Evolutionary conservation across 352 stramenopile genomes (phyloP).

Genomic region (Phytophthora sp.): DNA sequence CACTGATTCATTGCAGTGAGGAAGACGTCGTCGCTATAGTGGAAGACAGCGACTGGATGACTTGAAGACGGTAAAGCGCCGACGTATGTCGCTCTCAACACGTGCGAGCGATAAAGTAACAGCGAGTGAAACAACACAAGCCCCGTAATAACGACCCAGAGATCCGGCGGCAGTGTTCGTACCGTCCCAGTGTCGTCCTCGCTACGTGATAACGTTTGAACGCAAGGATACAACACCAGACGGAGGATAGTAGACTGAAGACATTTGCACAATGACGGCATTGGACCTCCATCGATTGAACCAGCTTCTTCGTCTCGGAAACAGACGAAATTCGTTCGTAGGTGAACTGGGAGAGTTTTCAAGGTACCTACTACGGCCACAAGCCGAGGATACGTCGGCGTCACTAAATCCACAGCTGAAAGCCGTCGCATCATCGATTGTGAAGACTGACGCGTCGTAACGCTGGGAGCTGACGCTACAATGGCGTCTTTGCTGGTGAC

Average conservation of each 20-base stretch:
- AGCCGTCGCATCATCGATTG: slow-evolving; percentile 34
- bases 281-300: background rate
- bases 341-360: slow-evolving; percentile 29
- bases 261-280: slow-evolving; percentile 41
- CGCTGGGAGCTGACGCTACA: background rate
- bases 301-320: slow-evolving; percentile 31
- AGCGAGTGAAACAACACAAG: slow-evolving; percentile 54
- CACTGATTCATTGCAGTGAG: slow-evolving; percentile 39
- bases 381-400: slow-evolving; percentile 40
- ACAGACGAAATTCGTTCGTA: slow-evolving; percentile 39
- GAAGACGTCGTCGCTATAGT: slow-evolving; percentile 23
- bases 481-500: no score
- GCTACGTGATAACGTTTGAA: slow-evolving; percentile 17
- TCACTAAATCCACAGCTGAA: slow-evolving; percentile 33
- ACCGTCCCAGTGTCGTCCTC: slow-evolving; percentile 17
- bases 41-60: slow-evolving; percentile 9
- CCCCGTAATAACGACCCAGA: slow-evolving; percentile 42
- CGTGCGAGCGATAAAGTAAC: slow-evolving; percentile 30
- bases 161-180: background rate
- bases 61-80: slow-evolving; percentile 8
- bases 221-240: slow-evolving; percentile 38
- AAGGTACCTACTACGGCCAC: slow-evolving; percentile 33
- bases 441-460: slow-evolving; percentile 11
- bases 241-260: slow-evolving; percentile 50
- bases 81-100: slow-evolving; percentile 18